phyloP scores from a whole-genome alignment of 116 monocot genomes.

The Cymodocea nodosa region DNA sequence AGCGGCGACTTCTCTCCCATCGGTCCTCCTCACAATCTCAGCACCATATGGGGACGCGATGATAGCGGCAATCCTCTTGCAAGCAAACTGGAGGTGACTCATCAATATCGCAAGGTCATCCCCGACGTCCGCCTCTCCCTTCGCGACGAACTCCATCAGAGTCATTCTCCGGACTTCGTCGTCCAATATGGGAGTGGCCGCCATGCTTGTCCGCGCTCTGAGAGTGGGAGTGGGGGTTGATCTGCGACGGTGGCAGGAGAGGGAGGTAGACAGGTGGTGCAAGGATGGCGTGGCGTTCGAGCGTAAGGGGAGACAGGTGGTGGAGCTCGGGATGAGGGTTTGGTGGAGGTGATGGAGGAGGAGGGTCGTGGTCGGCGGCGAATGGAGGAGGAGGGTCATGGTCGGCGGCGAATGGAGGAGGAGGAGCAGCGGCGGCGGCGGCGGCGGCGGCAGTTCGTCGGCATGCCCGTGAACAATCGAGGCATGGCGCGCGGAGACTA shows the following conservation, averaged over 20 bases:
- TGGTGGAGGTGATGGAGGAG: not conserved
- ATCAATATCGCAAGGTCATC: constrained; percentile 62
- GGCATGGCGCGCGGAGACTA: no score
- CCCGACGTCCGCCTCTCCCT: constrained; percentile 22
- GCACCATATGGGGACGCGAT: constrained; percentile 63
- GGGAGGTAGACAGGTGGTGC: not conserved
- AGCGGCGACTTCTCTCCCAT: not conserved
- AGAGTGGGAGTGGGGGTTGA: not conserved
- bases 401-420: no score
- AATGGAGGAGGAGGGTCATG: constrained; percentile 2
- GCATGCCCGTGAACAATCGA: no score
- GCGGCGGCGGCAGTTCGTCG: no score
- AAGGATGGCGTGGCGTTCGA: not conserved
- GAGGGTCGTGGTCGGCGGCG: not conserved
- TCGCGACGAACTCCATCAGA: constrained; percentile 51
- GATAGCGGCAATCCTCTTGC: constrained; percentile 69
- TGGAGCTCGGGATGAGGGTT: not conserved
- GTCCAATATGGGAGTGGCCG: not conserved
- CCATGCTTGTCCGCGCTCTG: not conserved
- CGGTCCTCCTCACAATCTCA: constrained; percentile 16
- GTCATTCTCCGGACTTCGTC: constrained; percentile 15
- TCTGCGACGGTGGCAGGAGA: not conserved
- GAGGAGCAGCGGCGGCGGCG: no score
- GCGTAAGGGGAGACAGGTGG: not conserved
- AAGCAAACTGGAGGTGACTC: constrained; percentile 66